A percentile compares a stretch with the other conserved stretches of the same genome.
These are phyloP conservation scores for Pythium oligandrum DNA, from an alignment of 352 stramenopile genomes.

Conservation along the genomic window DNA sequence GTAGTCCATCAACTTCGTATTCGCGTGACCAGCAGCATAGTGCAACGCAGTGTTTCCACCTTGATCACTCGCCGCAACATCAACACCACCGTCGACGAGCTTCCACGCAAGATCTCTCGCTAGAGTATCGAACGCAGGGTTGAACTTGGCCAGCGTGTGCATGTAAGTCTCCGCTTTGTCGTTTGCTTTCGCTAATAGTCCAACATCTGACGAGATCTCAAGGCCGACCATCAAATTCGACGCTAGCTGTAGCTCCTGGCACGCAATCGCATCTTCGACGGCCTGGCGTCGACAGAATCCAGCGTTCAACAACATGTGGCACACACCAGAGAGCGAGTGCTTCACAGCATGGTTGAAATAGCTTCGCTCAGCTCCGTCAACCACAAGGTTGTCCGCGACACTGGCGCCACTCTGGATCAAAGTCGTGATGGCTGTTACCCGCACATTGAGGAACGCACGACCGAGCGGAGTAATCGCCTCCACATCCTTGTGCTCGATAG, in stretches of 20 bases:
- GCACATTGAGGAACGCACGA: conserved; percentile 34
- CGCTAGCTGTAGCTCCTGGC: conserved; percentile 45
- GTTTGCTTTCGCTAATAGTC: conserved; percentile 28
- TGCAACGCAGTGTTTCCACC: conserved; percentile 39
- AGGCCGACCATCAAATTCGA: conserved; percentile 41
- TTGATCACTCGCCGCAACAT: conserved; percentile 14
- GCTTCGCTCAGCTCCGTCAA: conserved; percentile 19
- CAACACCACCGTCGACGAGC: conserved; percentile 37
- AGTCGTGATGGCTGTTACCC: conserved; percentile 52
- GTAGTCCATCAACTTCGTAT: conserved; percentile 49
- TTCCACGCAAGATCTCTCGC: conserved; percentile 45
- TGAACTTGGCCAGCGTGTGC: conserved; percentile 40
- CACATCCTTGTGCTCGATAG: conserved; percentile 24
- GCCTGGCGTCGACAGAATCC: conserved; percentile 53
- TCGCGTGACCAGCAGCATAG: conserved; percentile 36
- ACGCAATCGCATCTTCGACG: conserved; percentile 49
- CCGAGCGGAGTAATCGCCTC: conserved; percentile 38
- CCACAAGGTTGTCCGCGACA: conserved; percentile 30
- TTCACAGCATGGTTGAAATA: conserved; percentile 62
- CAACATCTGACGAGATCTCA: conserved; percentile 28
- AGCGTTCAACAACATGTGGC: conserved; percentile 52
- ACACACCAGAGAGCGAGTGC: conserved; percentile 47
- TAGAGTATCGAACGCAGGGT: conserved; percentile 31
- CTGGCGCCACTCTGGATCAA: conserved; percentile 39
- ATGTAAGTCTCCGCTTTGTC: conserved; percentile 34